Conservation (phyloP, 139 green algal genomes). For the Trebouxia sp. region DNA sequence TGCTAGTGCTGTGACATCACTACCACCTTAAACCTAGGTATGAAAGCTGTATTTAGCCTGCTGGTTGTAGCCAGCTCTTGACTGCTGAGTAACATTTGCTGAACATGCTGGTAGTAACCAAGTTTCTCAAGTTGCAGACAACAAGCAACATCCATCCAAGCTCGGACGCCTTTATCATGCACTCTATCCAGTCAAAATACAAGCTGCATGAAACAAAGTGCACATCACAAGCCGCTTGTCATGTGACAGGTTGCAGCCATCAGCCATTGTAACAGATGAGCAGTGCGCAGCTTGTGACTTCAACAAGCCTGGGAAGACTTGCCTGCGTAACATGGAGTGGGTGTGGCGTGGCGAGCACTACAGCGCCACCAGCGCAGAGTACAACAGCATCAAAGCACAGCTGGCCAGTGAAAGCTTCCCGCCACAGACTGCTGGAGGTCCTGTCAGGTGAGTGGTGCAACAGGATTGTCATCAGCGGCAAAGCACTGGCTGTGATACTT, state of each 20-base stretch:
- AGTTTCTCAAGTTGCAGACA: no score
- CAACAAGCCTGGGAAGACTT: slow-evolving; percentile 93
- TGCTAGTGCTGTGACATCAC: no score
- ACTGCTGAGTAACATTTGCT: no score
- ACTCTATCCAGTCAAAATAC: no score
- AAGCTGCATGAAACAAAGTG: no score
- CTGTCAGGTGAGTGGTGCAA: not conserved
- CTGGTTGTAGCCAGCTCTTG: no score
- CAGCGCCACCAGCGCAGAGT: slow-evolving; percentile 68
- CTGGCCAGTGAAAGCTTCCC: slow-evolving; percentile 55
- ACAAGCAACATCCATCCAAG: no score
- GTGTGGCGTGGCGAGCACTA: slow-evolving; percentile 94
- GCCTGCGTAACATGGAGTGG: slow-evolving; percentile 95
- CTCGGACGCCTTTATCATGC: no score
- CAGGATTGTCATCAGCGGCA: not conserved
- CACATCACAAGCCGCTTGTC: no score
- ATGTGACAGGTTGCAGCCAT: slow-evolving; percentile 70
- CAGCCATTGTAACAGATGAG: slow-evolving; percentile 81
- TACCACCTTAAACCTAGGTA: no score
- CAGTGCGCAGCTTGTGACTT: slow-evolving; percentile 96
- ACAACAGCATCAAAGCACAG: slow-evolving; percentile 85
- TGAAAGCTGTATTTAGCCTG: no score
- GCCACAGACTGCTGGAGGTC: not conserved
- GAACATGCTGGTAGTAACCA: no score
- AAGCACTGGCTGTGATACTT: not conserved